These are phyloP conservation scores for Lactarius deliciosus DNA, from an alignment of 768 basidiomycete genomes.

Conservation along the genomic window DNA sequence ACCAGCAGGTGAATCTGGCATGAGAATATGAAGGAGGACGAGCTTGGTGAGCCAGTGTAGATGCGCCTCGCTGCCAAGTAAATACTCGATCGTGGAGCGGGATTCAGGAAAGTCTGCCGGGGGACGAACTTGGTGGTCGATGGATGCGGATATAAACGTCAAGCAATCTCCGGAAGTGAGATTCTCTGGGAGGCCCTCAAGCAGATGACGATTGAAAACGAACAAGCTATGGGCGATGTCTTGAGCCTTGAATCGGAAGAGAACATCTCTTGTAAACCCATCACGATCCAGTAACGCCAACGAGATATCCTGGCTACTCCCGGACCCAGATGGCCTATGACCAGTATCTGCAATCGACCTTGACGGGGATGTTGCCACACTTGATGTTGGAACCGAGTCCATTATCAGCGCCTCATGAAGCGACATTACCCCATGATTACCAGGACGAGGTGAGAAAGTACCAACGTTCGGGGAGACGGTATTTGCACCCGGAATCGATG, in stretches of 20 bases:
- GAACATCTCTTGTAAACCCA: slow-evolving; percentile 65
- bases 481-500: slow-evolving; percentile 27
- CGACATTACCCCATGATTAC: slow-evolving; percentile 16
- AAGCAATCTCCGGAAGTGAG: slow-evolving; percentile 45
- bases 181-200: slow-evolving; percentile 52
- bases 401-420: slow-evolving; percentile 16
- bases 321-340: slow-evolving; percentile 27
- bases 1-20: slow-evolving; percentile 49
- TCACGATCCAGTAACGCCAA: slow-evolving; percentile 59
- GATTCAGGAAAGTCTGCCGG: not conserved
- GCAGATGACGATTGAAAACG: slow-evolving; percentile 53
- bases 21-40: slow-evolving; percentile 68
- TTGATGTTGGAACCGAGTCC: slow-evolving; percentile 5
- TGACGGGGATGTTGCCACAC: slow-evolving; percentile 5
- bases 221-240: slow-evolving; percentile 63
- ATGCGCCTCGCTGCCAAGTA: slow-evolving; percentile 67
- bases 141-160: slow-evolving; percentile 14
- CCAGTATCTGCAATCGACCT: slow-evolving; percentile 30
- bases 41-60: slow-evolving; percentile 84
- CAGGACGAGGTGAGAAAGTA: slow-evolving; percentile 33
- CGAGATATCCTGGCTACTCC: slow-evolving; percentile 35
- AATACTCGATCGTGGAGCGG: slow-evolving; percentile 32
- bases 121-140: slow-evolving; percentile 15
- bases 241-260: slow-evolving; percentile 61
- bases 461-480: slow-evolving; percentile 37